A percentile compares a stretch with the other conserved stretches of the same genome.
Evolutionary conservation across 2,329 filamentous ascomycete genomes (phyloP).

Genomic region (Byssothecium circinans): DNA sequence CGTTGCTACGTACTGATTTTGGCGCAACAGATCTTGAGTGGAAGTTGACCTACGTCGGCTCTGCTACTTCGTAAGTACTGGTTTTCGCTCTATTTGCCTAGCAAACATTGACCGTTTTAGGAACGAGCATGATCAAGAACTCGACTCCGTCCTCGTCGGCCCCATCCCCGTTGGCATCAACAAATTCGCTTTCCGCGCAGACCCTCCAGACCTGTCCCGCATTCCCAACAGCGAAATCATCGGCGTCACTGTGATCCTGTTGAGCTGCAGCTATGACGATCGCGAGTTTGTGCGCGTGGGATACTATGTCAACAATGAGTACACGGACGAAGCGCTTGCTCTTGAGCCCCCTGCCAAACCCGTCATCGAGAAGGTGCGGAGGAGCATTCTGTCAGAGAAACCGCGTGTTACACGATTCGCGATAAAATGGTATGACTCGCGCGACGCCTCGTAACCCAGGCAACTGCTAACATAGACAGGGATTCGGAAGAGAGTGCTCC

Average conservation of each 20-base stretch:
- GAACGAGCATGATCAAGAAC: constrained; percentile 96
- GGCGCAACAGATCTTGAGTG: constrained; percentile 80
- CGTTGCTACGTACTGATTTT: constrained; percentile 16
- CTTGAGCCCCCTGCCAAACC: constrained; percentile 90
- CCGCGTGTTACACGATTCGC: constrained; percentile 95
- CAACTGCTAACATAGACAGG: constrained; percentile 56
- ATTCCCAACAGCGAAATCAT: constrained; percentile 95
- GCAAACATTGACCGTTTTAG: constrained; percentile 48
- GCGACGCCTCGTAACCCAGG: constrained; percentile 3
- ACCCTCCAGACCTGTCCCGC: constrained; percentile 83
- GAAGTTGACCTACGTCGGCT: constrained; percentile 99
- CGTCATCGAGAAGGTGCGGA: constrained; percentile 84
- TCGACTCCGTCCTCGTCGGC: constrained; percentile 93
- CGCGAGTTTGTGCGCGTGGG: constrained; percentile 97
- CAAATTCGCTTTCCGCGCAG: constrained; percentile 97
- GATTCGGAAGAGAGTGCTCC: constrained; percentile 97
- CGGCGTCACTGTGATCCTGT: constrained; percentile 93
- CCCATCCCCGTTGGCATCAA: constrained; percentile 98
- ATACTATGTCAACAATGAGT: constrained; percentile 99
- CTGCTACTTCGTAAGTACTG: constrained; percentile 82
- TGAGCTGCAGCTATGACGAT: constrained; percentile 94
- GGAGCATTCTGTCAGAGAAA: constrained; percentile 95
- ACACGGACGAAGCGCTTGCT: constrained; percentile 86
- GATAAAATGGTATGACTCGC: constrained; percentile 83
- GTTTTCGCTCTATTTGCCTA: constrained; percentile 3